These are phyloP conservation scores for Cercospora brassicicola DNA, from an alignment of 2,329 filamentous ascomycete species.

Conservation along the genomic window DNA sequence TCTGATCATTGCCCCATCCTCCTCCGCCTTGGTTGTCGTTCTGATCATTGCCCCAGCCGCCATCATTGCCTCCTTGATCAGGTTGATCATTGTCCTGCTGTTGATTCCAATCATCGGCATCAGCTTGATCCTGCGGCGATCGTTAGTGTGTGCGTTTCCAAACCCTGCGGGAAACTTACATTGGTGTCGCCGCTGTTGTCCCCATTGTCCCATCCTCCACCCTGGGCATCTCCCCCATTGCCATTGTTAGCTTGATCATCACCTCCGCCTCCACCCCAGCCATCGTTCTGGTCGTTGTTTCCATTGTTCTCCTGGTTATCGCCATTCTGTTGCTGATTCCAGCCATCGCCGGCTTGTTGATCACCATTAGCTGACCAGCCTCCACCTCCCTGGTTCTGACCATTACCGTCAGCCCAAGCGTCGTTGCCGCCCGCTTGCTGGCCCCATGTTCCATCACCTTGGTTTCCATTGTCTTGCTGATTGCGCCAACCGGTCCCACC, in stretches of 20 bases:
- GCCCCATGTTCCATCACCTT: neutral
- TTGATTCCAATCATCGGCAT: neutral
- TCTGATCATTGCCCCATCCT: neutral
- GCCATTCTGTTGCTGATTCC: neutral
- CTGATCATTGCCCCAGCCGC: neutral
- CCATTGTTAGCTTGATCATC: neutral
- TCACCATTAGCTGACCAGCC: conserved; percentile 27
- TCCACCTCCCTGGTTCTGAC: neutral
- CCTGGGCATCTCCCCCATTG: neutral
- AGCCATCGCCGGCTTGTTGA: conserved; percentile 24
- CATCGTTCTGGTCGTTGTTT: conserved; percentile 18
- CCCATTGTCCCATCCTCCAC: neutral
- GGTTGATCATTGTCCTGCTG: neutral
- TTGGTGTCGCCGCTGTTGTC: neutral
- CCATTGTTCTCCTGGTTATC: conserved; percentile 9
- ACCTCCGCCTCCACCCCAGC: conserved; percentile 8
- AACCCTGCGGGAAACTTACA: neutral
- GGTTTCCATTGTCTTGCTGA: neutral
- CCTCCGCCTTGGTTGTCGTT: conserved; percentile 8
- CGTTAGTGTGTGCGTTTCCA: neutral
- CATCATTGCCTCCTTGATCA: neutral
- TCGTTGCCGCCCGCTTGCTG: neutral
- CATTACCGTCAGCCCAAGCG: neutral
- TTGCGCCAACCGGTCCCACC: neutral
- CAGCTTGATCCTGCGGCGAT: neutral